Evolutionary conservation across 805 yeast species (phyloP), one percentile per base, ranked within the genome.

Genomic region (Ascoidea asiatica): DNA sequence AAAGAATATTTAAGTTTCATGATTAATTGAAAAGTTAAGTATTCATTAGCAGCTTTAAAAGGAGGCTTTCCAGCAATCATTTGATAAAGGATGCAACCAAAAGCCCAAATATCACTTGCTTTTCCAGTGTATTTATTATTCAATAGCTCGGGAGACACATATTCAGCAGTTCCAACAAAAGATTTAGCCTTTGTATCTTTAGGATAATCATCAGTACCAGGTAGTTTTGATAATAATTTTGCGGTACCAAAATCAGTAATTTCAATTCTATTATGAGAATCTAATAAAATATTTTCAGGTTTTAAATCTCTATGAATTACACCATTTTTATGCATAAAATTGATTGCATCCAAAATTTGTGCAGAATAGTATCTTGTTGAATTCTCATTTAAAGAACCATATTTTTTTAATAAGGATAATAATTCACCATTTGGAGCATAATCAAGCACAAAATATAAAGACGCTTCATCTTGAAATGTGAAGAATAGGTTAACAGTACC

Each of bases 101-200:
- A 84, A 19, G 97, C 88, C 98, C 98, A 92, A 15, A 92, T 79
- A 63, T 92, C 98, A 1, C 97, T 83, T 0, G 97, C 95, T 54
- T 80, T 81, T 1, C 97, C 97, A 0, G 87, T 85, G 46, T 76
- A 79, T 53, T 81, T 83, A 54, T 73, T 83, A 50, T 80, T 85
- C 47, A 84, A 64, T 37, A 84, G 63, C 54, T 84, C 95, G 0
- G 95, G 94, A 0, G 89, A 79, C 5, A 83, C 89, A 53, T 82
- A 82, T 53, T 82, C 90, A 0, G 90, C 90, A 0, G 90, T 83
- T 4, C 95, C 95, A 22, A 84, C 94, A 62, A 84, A 84, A 0
- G 92, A 83, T 51, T 74, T 79, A 0, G 92, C 88, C 53, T 77
- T 69, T 1, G 78, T 75, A 53, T 81, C 81, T 15, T 70, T 55